Conservation (phyloP, 1,284 basidiomycete species). For the Pyrrhoderma lamaoense region DNA sequence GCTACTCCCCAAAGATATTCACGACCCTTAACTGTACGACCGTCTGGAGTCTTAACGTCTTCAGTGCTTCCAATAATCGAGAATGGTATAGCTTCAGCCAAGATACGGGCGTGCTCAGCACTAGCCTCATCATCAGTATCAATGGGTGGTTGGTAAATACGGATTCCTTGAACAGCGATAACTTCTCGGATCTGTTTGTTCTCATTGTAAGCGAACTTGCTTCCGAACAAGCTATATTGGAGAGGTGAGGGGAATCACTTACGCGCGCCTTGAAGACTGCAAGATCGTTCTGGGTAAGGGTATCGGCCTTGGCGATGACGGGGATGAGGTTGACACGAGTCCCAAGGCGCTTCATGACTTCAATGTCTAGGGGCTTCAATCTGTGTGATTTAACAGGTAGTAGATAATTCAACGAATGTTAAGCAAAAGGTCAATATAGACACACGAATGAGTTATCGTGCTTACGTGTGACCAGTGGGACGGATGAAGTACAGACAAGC, state of each 20-base stretch:
- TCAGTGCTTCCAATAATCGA: slow-evolving; percentile 97
- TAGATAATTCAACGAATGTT: too few relatives aligned
- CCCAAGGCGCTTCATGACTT: slow-evolving; percentile 97
- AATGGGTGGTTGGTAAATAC: slow-evolving; percentile 89
- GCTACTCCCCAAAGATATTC: slow-evolving; percentile 99
- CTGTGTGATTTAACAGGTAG: slow-evolving; percentile 35
- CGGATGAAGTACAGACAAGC: slow-evolving; percentile 98
- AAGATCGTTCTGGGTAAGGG: slow-evolving; percentile 90
- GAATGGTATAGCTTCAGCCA: slow-evolving; percentile 92
- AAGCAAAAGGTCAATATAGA: slow-evolving; percentile 3
- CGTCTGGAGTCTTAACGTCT: slow-evolving; percentile 89
- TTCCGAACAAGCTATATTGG: slow-evolving; percentile 7
- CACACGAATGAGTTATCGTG: slow-evolving; percentile 19
- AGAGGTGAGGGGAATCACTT: slow-evolving; percentile 28
- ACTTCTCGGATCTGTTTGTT: slow-evolving; percentile 76
- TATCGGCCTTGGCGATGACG: slow-evolving; percentile 96
- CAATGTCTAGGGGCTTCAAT: slow-evolving; percentile 96
- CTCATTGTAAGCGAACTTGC: slow-evolving; percentile 9
- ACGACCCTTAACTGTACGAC: slow-evolving; percentile 91
- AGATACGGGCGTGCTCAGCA: slow-evolving; percentile 83
- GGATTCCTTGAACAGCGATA: slow-evolving; percentile 86
- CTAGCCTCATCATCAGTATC: slow-evolving; percentile 86
- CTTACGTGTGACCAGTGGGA: slow-evolving; percentile 92
- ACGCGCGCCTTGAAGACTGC: slow-evolving; percentile 90
- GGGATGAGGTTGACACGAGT: slow-evolving; percentile 96